A percentile compares a stretch with the other conserved stretches of the same genome.
Conservation (phyloP, 345 rosid genomes). For the Garcia nutans region DNA sequence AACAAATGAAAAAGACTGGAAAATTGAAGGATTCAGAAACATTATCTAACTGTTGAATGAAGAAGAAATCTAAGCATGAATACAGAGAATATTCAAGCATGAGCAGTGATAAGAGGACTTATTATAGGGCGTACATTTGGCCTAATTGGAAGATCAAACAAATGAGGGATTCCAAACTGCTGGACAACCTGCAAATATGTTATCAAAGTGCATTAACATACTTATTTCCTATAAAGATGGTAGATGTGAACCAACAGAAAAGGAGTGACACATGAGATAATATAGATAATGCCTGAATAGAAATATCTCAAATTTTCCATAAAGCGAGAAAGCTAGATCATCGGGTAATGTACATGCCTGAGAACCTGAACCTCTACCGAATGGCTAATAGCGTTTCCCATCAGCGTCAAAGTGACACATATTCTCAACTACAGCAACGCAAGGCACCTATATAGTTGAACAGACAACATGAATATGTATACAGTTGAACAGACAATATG, state of each 20-base stretch:
- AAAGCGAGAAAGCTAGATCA: constrained; percentile 10
- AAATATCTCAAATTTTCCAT: background rate
- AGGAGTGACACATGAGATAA: background rate
- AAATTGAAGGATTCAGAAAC: background rate
- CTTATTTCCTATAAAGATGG: background rate
- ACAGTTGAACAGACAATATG: constrained; percentile 16
- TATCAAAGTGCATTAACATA: constrained; percentile 9
- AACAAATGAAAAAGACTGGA: background rate
- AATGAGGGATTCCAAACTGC: constrained; percentile 97
- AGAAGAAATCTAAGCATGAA: background rate
- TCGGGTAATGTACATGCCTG: constrained; percentile 51
- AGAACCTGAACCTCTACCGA: constrained; percentile 96
- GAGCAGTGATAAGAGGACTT: background rate
- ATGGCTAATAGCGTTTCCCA: constrained; percentile 93
- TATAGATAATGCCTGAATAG: background rate
- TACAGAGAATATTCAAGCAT: background rate
- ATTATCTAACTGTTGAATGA: background rate
- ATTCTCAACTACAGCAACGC: constrained; percentile 94
- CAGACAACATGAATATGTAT: constrained; percentile 11
- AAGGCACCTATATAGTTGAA: constrained; percentile 69
- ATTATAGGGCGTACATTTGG: constrained; percentile 55
- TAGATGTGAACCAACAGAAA: background rate
- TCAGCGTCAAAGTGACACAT: constrained; percentile 98
- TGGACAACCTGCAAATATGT: constrained; percentile 67
- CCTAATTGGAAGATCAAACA: constrained; percentile 92